Conservation (phyloP, 2,329 filamentous ascomycete genomes). For the Volutella citrinella region DNA sequence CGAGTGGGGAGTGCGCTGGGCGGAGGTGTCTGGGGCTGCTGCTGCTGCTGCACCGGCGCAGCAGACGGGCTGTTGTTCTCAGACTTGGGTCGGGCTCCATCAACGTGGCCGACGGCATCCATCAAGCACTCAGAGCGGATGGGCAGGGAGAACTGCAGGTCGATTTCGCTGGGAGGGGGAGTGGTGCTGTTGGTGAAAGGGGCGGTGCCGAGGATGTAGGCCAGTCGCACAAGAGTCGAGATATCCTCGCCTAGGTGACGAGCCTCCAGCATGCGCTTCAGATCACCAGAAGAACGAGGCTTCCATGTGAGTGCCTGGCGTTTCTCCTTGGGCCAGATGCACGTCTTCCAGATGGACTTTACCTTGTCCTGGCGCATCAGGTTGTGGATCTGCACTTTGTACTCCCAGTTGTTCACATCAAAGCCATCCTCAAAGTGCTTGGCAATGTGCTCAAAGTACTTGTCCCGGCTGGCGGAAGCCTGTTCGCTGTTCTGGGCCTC, state of each 20-base stretch:
- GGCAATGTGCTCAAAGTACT: constrained; percentile 46
- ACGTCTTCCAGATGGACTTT: constrained; percentile 44
- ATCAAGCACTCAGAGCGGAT: constrained; percentile 34
- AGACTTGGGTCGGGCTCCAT: constrained; percentile 21
- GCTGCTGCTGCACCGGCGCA: constrained; percentile 21
- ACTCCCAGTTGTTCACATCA: constrained; percentile 42
- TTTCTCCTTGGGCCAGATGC: constrained; percentile 44
- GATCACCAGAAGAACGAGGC: constrained; percentile 39
- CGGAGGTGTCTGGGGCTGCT: constrained; percentile 29
- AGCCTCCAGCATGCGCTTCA: constrained; percentile 43
- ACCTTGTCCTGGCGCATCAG: constrained; percentile 41
- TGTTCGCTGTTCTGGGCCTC: constrained; percentile 37
- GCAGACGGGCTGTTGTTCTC: constrained; percentile 28
- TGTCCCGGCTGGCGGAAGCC: constrained; percentile 36
- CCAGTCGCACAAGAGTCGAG: constrained; percentile 39
- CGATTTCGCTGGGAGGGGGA: constrained; percentile 37
- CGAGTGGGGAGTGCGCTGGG: constrained; percentile 28
- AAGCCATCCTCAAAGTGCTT: constrained; percentile 44
- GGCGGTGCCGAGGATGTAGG: constrained; percentile 41
- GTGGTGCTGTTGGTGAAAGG: constrained; percentile 35
- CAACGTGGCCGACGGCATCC: constrained; percentile 29
- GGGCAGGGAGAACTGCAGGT: constrained; percentile 37
- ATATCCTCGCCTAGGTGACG: constrained; percentile 41
- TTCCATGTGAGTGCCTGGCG: constrained; percentile 39
- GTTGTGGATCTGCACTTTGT: constrained; percentile 42